Evolutionary conservation across 306 rosid species (phyloP).

Genomic region (Erythrophleum fordii): DNA sequence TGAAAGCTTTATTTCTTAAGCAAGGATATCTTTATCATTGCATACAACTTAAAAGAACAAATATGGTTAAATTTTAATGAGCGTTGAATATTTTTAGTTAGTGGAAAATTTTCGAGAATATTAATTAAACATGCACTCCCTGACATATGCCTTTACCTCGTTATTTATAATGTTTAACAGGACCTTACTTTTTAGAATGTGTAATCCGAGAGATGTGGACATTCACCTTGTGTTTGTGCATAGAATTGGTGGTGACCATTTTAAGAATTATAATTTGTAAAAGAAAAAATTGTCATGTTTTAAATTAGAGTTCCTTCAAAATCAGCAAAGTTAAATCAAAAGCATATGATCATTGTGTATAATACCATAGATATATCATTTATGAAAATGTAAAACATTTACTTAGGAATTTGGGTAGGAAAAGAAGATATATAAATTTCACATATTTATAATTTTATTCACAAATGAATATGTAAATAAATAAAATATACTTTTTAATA

Average conservation of each 20-base stretch:
- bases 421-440: too few species aligned
- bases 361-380: not conserved
- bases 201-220: not conserved
- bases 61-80: not conserved
- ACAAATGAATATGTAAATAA: not conserved
- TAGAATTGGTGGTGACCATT: not conserved
- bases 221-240: not conserved
- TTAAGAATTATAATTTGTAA: not conserved
- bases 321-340: not conserved
- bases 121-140: not conserved
- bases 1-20: slow-evolving; percentile 4
- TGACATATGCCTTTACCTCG: not conserved
- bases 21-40: not conserved
- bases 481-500: too few species aligned
- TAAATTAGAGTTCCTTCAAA: not conserved
- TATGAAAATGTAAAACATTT: not conserved
- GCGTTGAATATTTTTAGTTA: not conserved
- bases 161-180: not conserved
- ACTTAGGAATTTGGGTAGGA: not conserved
- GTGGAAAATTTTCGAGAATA: not conserved
- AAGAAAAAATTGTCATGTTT: not conserved
- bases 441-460: not conserved
- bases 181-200: not conserved
- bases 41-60: not conserved
- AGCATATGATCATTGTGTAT: not conserved